A percentile compares a stretch with the other conserved stretches of the same genome.
phyloP scores from a whole-genome alignment of 768 basidiomycete species.

The Mycena leptocephala region DNA sequence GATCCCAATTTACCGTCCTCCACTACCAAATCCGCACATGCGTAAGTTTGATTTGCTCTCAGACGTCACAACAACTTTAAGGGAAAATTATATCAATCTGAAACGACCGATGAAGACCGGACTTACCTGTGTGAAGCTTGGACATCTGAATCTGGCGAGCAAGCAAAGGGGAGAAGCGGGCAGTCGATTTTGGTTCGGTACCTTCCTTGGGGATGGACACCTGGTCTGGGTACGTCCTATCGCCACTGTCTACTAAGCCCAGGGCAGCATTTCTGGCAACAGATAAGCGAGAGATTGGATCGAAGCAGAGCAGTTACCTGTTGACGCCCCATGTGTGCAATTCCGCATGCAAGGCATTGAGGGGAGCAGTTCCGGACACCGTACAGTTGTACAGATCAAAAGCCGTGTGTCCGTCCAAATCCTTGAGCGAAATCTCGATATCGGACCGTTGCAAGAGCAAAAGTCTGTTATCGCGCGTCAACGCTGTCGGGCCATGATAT shows the following conservation, averaged over 20 bases:
- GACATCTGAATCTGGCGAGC: constrained; percentile 86
- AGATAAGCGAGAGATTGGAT: constrained; percentile 26
- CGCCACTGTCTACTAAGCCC: constrained; percentile 87
- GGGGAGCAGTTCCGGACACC: constrained; percentile 79
- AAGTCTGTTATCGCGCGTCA: constrained; percentile 63
- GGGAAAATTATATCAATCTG: background rate
- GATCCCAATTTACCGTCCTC: constrained; percentile 76
- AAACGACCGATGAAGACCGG: background rate
- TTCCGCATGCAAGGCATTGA: constrained; percentile 62
- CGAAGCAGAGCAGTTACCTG: constrained; percentile 57
- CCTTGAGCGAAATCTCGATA: constrained; percentile 81
- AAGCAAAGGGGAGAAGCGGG: constrained; percentile 74
- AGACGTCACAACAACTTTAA: constrained; percentile 74
- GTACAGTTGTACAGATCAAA: constrained; percentile 97
- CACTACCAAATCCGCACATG: constrained; percentile 91
- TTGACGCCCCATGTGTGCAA: constrained; percentile 93
- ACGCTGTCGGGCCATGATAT: constrained; percentile 17
- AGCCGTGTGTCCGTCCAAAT: constrained; percentile 91
- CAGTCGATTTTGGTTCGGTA: constrained; percentile 41
- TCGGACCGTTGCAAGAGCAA: constrained; percentile 85
- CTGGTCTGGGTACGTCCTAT: constrained; percentile 86
- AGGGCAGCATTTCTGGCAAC: constrained; percentile 83
- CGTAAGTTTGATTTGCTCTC: constrained; percentile 83
- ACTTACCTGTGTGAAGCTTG: constrained; percentile 87
- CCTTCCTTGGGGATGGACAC: constrained; percentile 67